Percentiles rank a stretch among this genome's conserved stretches.
Conservation (phyloP, 1,284 basidiomycete genomes). For the Ceratobasidium sp. region DNA sequence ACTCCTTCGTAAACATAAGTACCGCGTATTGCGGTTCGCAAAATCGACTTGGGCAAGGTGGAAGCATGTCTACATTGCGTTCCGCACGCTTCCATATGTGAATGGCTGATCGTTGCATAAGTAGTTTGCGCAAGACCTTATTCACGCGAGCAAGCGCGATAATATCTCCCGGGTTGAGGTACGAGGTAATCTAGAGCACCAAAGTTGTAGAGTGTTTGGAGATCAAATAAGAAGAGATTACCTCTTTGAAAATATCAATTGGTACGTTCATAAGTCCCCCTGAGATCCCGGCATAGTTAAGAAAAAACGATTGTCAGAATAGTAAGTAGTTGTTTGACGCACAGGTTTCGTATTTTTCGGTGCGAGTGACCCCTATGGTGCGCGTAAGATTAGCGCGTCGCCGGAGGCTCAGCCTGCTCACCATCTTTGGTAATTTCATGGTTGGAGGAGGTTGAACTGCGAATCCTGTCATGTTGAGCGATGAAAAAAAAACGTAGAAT, state of each 20-base stretch:
- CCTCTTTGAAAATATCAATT: constrained; percentile 42
- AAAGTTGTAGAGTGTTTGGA: background rate
- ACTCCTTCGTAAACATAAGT: constrained; percentile 37
- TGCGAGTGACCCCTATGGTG: background rate
- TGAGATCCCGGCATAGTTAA: background rate
- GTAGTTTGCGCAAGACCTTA: constrained; percentile 24
- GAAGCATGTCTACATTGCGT: constrained; percentile 36
- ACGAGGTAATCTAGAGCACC: constrained; percentile 19
- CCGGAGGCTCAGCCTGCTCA: constrained; percentile 1
- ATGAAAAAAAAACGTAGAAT: background rate
- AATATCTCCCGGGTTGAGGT: constrained; percentile 27
- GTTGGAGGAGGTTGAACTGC: constrained; percentile 2
- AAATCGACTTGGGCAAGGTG: constrained; percentile 33
- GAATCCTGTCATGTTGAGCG: background rate
- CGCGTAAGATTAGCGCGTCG: background rate
- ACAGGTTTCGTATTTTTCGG: background rate
- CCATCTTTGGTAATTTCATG: background rate
- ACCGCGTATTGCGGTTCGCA: constrained; percentile 38
- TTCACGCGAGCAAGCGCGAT: constrained; percentile 36
- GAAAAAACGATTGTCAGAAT: background rate
- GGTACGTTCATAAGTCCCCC: constrained; percentile 22
- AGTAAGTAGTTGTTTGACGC: background rate
- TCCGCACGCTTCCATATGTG: constrained; percentile 41
- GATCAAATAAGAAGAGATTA: background rate
- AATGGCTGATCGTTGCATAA: constrained; percentile 36